Evolutionary conservation across 169 alveolate species (phyloP), one percentile per base, ranked within the genome.

Genomic region (Plasmodium inui): DNA sequence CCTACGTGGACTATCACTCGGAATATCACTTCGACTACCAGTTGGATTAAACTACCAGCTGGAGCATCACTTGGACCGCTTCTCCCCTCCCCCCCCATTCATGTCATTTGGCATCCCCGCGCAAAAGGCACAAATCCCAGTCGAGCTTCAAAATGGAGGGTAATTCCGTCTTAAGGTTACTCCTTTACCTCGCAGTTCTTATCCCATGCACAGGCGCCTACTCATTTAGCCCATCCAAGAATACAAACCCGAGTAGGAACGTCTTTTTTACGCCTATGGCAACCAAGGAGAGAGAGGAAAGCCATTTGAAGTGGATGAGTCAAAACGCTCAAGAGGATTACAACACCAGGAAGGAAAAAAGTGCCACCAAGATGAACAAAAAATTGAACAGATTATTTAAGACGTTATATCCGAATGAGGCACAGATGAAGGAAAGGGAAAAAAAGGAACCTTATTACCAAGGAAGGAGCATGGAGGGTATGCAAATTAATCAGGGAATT

Each of bases 391-490:
- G 67, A 12, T 78, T 88, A 34, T 78, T 44, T 72, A 78, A 72
- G 19, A 78, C 94, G 1, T 46, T 88, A 72, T 88, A 78, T 34
- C 89, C 94, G 1, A 78, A n/a, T 46, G 94, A 88, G 4, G 55
- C 70, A 44, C 53, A 88, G 17, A 44, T 41, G 55, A 53, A 74
- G 22, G 44, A 44, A 22, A 67, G 76, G 7, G 28, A 67, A 0
- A 2, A 5, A 26, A 19, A 8, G 37, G 76, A 28, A 26, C 7
- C 0, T 19, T 5, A 81, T 30, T 17, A 10, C 53, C 71, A 73
- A 19, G 67, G 9, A 26, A 19, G 41, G 5, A 53, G 41, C 26
- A 14, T 14, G 22, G 19, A 61, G 34, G 17, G 80, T 32, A 30
- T 7, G 39, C 61, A 46, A 30, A 30, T 0, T 26, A n/a, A 85